A percentile compares a stretch with the other conserved stretches of the same genome.
These are phyloP conservation scores for Roridomyces roridus DNA, from an alignment of 768 basidiomycete genomes.

Conservation along the genomic window DNA sequence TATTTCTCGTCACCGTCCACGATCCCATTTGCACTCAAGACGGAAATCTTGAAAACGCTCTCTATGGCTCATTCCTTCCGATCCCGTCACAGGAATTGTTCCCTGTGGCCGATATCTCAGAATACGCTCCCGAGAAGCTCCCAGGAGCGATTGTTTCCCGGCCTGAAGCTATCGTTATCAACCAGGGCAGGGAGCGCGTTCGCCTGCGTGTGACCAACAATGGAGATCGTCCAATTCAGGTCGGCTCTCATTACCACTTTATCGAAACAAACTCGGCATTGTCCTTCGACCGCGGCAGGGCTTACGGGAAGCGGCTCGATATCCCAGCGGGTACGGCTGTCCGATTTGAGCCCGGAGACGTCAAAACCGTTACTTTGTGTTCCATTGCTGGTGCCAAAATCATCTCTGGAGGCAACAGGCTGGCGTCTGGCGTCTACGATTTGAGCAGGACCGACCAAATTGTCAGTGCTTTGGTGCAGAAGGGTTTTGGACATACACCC, in stretches of 20 bases:
- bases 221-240: constrained; percentile 93
- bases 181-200: constrained; percentile 73
- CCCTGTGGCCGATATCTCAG: constrained; percentile 54
- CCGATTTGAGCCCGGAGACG: constrained; percentile 94
- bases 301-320: constrained; percentile 88
- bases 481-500: constrained; percentile 73
- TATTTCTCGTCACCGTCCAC: constrained; percentile 97
- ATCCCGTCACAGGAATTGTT: constrained; percentile 72
- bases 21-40: constrained; percentile 89
- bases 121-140: constrained; percentile 57
- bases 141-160: constrained; percentile 81
- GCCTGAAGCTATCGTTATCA: constrained; percentile 74
- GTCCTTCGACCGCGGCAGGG: constrained; percentile 79
- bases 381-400: constrained; percentile 73
- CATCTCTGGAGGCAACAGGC: constrained; percentile 80
- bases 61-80: constrained; percentile 96
- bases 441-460: constrained; percentile 50
- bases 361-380: constrained; percentile 83
- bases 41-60: constrained; percentile 79
- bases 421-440: constrained; percentile 66
- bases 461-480: constrained; percentile 53
- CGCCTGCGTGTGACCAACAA: constrained; percentile 83
- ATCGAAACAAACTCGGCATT: constrained; percentile 86
- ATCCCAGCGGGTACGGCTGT: constrained; percentile 96
- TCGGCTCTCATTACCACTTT: constrained; percentile 96